These are phyloP conservation scores for Protea cynaroides DNA, from an alignment of 164 flowering plant genomes.

Conservation along the genomic window DNA sequence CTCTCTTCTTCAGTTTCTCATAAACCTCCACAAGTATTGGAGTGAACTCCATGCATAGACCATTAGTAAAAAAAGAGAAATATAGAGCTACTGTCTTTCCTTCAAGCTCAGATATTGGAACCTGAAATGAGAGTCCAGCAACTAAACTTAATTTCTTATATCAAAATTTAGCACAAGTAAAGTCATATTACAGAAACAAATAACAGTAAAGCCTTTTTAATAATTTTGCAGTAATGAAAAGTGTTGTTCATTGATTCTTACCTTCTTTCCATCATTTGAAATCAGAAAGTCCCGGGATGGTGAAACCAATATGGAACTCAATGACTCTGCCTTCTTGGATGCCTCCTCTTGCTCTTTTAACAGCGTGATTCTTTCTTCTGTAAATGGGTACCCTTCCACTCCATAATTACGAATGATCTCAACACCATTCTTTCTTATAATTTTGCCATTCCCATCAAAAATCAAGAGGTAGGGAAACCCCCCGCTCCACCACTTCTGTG, in stretches of 20 bases:
- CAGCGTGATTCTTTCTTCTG: slow-evolving; percentile 22
- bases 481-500: too few relatives aligned
- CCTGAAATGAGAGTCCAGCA: slow-evolving; percentile 12
- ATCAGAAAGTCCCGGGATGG: slow-evolving; percentile 27
- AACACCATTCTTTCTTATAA: slow-evolving; percentile 30
- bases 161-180: too few relatives aligned
- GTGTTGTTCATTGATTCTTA: slow-evolving; percentile 2
- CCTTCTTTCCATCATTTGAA: slow-evolving; percentile 27
- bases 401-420: slow-evolving; percentile 21
- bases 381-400: slow-evolving; percentile 28
- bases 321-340: slow-evolving; percentile 19
- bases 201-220: too few relatives aligned
- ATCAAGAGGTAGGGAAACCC: too few relatives aligned
- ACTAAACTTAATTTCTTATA: background rate
- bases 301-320: slow-evolving; percentile 29
- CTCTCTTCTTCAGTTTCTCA: slow-evolving; percentile 31
- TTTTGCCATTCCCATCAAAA: slow-evolving; percentile 44
- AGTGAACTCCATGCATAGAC: slow-evolving; percentile 23
- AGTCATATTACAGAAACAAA: too few relatives aligned
- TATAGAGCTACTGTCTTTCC: slow-evolving; percentile 48
- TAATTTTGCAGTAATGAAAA: too few relatives aligned
- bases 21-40: slow-evolving; percentile 33
- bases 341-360: slow-evolving; percentile 26
- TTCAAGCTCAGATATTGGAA: slow-evolving; percentile 49
- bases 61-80: slow-evolving; percentile 19